A percentile compares a stretch with the other conserved stretches of the same genome.
These are phyloP conservation scores for Salix suchowensis DNA, from an alignment of 345 rosid species.

Conservation along the genomic window DNA sequence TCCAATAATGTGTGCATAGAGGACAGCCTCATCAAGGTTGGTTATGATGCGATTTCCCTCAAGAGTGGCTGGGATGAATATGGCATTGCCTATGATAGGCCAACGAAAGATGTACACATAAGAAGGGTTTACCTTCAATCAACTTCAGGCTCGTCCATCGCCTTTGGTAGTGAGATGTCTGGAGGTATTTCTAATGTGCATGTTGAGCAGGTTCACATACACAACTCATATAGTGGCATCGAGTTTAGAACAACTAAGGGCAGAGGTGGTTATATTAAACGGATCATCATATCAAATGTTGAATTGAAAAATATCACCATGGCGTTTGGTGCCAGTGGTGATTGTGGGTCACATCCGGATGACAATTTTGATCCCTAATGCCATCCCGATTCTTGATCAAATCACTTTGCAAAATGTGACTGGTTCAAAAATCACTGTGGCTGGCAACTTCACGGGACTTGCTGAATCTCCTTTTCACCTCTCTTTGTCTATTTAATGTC, in stretches of 20 bases:
- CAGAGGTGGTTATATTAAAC: slow-evolving; percentile 74
- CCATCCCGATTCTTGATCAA: slow-evolving; percentile 48
- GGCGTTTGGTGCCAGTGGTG: slow-evolving; percentile 57
- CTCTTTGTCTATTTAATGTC: slow-evolving; percentile 57
- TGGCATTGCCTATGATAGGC: slow-evolving; percentile 66
- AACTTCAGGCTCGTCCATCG: slow-evolving; percentile 62
- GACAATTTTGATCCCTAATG: slow-evolving; percentile 65
- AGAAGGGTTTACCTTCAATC: slow-evolving; percentile 63
- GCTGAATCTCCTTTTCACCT: slow-evolving; percentile 63
- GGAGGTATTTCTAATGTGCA: slow-evolving; percentile 73
- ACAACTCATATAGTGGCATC: slow-evolving; percentile 53
- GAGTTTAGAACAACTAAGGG: slow-evolving; percentile 72
- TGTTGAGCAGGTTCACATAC: slow-evolving; percentile 44
- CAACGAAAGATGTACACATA: slow-evolving; percentile 56
- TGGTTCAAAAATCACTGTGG: slow-evolving; percentile 50
- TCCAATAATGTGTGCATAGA: slow-evolving; percentile 79
- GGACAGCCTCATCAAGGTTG: slow-evolving; percentile 63
- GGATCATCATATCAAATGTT: slow-evolving; percentile 49
- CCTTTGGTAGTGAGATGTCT: slow-evolving; percentile 98
- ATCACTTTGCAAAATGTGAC: slow-evolving; percentile 47
- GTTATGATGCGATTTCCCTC: slow-evolving; percentile 68
- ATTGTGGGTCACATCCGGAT: slow-evolving; percentile 74
- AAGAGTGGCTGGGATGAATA: slow-evolving; percentile 98
- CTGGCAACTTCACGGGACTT: slow-evolving; percentile 76
- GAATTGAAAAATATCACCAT: slow-evolving; percentile 31